Percentiles rank a stretch among this genome's conserved stretches.
Conservation (phyloP, 176 grass and related monocot species). For the Otatea glauca region DNA sequence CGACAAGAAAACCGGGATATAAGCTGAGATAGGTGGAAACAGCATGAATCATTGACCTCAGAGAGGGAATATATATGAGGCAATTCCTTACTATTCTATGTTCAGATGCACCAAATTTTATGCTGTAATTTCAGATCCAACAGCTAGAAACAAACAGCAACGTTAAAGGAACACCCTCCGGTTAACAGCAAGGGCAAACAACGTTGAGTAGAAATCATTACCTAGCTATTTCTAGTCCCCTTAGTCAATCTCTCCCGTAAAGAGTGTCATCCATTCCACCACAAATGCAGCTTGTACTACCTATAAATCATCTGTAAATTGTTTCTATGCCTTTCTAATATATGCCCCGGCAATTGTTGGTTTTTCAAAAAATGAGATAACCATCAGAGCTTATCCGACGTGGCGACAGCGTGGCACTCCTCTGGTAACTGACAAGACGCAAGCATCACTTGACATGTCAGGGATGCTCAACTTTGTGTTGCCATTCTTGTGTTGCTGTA, state of each 20-base stretch:
- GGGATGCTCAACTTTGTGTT: not conserved
- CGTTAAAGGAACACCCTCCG: not conserved
- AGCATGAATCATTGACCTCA: slow-evolving; percentile 46
- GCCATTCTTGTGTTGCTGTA: not conserved
- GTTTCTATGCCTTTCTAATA: too few relatives aligned
- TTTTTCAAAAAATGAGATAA: too few relatives aligned
- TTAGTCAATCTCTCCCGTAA: too few relatives aligned
- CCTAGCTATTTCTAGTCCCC: too few relatives aligned
- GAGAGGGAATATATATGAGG: slow-evolving; percentile 9
- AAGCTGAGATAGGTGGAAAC: slow-evolving; percentile 37
- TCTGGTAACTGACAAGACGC: not conserved
- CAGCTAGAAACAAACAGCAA: slow-evolving; percentile 41
- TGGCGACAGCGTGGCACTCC: not conserved
- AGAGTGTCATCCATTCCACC: too few relatives aligned
- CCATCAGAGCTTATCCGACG: not conserved
- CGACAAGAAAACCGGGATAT: slow-evolving; percentile 36
- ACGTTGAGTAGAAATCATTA: too few relatives aligned
- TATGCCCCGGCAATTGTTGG: too few relatives aligned
- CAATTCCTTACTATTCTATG: slow-evolving; percentile 45
- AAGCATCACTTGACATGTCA: not conserved
- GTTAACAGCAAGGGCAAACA: too few relatives aligned
- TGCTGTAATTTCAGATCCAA: slow-evolving; percentile 57
- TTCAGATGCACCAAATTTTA: slow-evolving; percentile 58
- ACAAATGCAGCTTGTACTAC: too few relatives aligned
- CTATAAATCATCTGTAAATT: too few relatives aligned